Base-by-base conservation (phyloP, 2,329 filamentous ascomycete genomes). In the Cordyceps cicadae region DNA sequence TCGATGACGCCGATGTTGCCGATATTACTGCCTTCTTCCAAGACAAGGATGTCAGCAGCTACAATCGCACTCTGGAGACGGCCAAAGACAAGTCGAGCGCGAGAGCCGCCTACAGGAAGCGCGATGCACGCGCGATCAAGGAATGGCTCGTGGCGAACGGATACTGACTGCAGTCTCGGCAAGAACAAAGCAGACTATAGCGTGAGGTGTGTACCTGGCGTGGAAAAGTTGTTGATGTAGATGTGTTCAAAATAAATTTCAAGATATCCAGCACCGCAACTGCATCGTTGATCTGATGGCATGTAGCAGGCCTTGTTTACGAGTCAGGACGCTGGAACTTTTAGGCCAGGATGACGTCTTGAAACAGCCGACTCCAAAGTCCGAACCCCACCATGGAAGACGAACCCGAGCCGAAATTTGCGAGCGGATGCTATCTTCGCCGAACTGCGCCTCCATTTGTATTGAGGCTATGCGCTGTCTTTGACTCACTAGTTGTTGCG, bases 1-100 rank as follows among this genome's bases (percentile, higher is more conserved):
- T 89, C 3, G 87, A 91, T 67, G 76, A 79, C 15, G 81, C 82
- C 64, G 81, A 85, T 17, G 82, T 90, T 64, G 80, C 85, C 65
- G 91, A 97, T 59, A 94, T 99, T 68, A 81, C 87, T 54, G 72
- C 76, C 3, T 99, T 99, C 80, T 99, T 97, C 79, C 81, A 83
- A 67, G 82, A 83, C 68, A 96, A 93, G 79, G 90, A 97, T 70
- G 93, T 89, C 19, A 85, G 85, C 68, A 89, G 87, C 54, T 97
- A 92, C 74, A 89, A 95, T 72, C 87, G 94, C 60, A 92, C 90
- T 4, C 76, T 99, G 56, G 87, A 88, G 65, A 90, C 95, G 65
- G 87, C 93, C 64, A 87, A 87, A 71, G 94, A 97, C 72, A 92
- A 87, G 64, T 90, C 97, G 65, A 84, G 87, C 48, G 90, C 89